phyloP scores from a whole-genome alignment of 768 basidiomycete species.

The Boletus rex-veris region DNA sequence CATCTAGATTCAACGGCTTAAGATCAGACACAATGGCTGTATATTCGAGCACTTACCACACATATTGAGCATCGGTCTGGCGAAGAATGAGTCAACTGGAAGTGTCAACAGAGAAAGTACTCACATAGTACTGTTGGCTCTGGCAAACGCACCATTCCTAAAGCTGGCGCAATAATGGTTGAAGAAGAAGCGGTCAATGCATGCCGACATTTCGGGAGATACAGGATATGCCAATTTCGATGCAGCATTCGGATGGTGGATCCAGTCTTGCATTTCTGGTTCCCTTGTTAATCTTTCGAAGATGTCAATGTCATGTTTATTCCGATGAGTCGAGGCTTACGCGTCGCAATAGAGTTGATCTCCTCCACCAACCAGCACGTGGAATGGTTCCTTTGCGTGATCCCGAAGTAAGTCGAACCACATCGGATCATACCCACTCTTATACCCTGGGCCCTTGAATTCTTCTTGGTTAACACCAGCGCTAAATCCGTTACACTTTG shows the following conservation, averaged over 20 bases:
- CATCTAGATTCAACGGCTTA: conserved; percentile 45
- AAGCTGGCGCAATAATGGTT: conserved; percentile 88
- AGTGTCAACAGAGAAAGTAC: conserved; percentile 22
- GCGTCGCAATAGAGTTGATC: conserved; percentile 89
- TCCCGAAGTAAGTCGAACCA: conserved; percentile 90
- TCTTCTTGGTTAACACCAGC: conserved; percentile 87
- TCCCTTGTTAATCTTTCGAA: conserved; percentile 68
- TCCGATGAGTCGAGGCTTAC: conserved; percentile 36
- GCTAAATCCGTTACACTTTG: conserved; percentile 84
- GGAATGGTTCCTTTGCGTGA: conserved; percentile 79
- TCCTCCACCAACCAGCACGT: conserved; percentile 90
- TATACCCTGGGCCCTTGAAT: conserved; percentile 77
- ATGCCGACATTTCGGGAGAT: conserved; percentile 65
- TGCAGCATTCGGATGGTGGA: conserved; percentile 53
- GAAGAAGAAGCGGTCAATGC: conserved; percentile 87
- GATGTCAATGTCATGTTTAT: neutral
- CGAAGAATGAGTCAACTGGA: conserved; percentile 1
- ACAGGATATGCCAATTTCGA: conserved; percentile 58
- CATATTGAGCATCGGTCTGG: conserved; percentile 88
- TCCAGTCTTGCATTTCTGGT: conserved; percentile 87
- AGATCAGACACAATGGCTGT: neutral
- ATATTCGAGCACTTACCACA: conserved; percentile 47
- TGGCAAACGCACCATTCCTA: conserved; percentile 83
- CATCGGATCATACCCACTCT: conserved; percentile 81
- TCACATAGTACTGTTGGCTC: conserved; percentile 88